Evolutionary conservation across 2,329 filamentous ascomycete species (phyloP), one percentile per base, ranked within the genome.

Genomic region (Fusarium sp.): DNA sequence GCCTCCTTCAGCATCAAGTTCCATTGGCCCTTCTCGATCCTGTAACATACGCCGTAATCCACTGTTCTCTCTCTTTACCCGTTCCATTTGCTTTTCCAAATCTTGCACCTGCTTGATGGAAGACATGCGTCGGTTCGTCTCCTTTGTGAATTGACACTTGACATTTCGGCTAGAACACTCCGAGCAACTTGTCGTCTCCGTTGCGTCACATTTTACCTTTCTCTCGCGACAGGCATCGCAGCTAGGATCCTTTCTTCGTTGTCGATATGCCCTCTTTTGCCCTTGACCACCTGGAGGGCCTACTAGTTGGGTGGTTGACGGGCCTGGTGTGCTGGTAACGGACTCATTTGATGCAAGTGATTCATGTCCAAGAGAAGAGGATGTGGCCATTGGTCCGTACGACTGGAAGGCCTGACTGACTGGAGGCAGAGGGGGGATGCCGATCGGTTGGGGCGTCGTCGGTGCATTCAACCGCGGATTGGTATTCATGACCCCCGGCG

Each of bases 41-140:
- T 83, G 81, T 43, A 93, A 81, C 74, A 90, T 88, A 31, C 91
- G 89, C 53, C 89, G 89, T 39, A 97, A 82, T 65, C 90, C 91
- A 58, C 84, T 86, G 75, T 97, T 95, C 78, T 97, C 92, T 60
- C 93, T 90, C 77, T 91, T 92, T 40, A 96, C 87, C 53, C 91
- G 87, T 46, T 92, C 88, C 75, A 98, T 88, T 80, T 98, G 95
- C 80, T 94, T 96, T 81, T 98, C 95, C 26, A 99, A 85, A 78
- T 99, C 96, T 81, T 98, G 96, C 14, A 98, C 93, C 84, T 98
- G 96, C 88, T 98, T 99, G 82, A 98, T 98, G 2, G 95, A 98
- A 18, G 96, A 98, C 96, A 99, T 99, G 66, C 96, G 90, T 62
- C 96, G 88, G 79, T 99, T 99, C 14, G 96, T 99, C 81, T 99